Conservation (phyloP, 1,284 basidiomycete genomes). For the Trichosporon sp. region DNA sequence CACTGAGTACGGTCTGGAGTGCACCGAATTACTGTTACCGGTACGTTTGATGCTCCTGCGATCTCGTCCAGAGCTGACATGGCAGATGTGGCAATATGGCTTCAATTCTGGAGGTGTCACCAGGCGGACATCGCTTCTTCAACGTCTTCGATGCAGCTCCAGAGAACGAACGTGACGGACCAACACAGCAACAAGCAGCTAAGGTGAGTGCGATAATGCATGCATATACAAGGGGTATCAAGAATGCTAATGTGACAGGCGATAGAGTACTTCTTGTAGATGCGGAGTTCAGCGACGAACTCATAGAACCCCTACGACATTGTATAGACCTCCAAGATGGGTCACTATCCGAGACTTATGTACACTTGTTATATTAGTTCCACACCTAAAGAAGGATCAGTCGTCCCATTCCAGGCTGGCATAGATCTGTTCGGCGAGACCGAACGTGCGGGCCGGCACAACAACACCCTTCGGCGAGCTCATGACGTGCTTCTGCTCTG, state of each 20-base stretch:
- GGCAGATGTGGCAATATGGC: constrained; percentile 94
- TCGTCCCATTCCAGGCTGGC: constrained; percentile 31
- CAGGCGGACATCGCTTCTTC: constrained; percentile 82
- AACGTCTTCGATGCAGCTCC: constrained; percentile 97
- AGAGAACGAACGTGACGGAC: constrained; percentile 67
- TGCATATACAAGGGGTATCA: constrained; percentile 3
- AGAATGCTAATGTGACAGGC: constrained; percentile 27
- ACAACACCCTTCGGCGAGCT: constrained; percentile 31
- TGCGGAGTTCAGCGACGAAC: not conserved
- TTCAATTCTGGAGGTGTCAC: constrained; percentile 91
- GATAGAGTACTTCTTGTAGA: constrained; percentile 45
- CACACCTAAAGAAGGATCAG: not conserved
- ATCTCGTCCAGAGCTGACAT: not conserved
- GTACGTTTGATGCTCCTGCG: constrained; percentile 22
- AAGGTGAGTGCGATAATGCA: constrained; percentile 23
- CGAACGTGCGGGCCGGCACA: constrained; percentile 31
- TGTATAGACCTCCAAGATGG: constrained; percentile 5
- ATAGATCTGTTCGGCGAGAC: constrained; percentile 37
- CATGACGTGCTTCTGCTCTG: constrained; percentile 33
- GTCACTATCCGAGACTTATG: constrained; percentile 3
- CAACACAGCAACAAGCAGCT: constrained; percentile 42
- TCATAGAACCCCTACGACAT: not conserved
- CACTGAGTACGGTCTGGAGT: constrained; percentile 95
- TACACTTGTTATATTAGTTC: not conserved
- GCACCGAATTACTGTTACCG: constrained; percentile 90